Base-by-base conservation (phyloP, 768 basidiomycete species). In the Termitomyces bulborhizus region DNA sequence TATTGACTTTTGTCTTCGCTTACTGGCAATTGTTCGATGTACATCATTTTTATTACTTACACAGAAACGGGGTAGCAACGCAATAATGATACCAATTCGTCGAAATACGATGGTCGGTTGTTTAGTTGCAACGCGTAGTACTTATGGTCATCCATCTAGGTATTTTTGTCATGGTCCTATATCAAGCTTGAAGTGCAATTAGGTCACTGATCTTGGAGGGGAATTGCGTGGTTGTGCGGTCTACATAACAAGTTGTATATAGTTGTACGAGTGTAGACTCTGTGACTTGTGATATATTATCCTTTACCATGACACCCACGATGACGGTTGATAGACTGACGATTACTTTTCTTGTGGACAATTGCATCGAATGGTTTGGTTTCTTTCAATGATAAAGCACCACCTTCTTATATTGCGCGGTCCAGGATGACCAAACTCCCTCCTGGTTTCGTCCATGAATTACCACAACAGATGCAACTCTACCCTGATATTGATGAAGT, bases 361-460 rank as follows among this genome's bases (percentile, higher is more conserved):
- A 90, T 60, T 76, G 69, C 54, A 83, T 91, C 36, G 90, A 93
- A 84, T 92, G 90, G 90, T 85, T 54, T 36, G 54, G 7, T 50
- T 15, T 21, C 34, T 26, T 9, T 45, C 62, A 8, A 18, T 36
- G 11, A 32, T 37, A 13, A 15, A 36, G 39, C 45, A 32, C 44
- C 18, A 41, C 29, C 12, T 31, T 52, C 53, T 46, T 21, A 46
- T 44, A 27, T 4, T 15, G 13, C 40, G 46, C 26, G 1, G 24
- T 51, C 15, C 57, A 90, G 88, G 88, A 85, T 92, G 79, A 86
- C 86, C 11, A 83, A 82, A 65, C 69, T 92, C 7, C 91, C 92
- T 6, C 79, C 85, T 1, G 88, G 88, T 6, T 93, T 93, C 67
- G 78, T 75, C 0, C 86, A 85, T 63, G 91, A 94, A 66, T 31